These are phyloP conservation scores for Penicillium cosmopolitanum DNA, from an alignment of 495 filamentous ascomycete genomes.

Conservation along the genomic window DNA sequence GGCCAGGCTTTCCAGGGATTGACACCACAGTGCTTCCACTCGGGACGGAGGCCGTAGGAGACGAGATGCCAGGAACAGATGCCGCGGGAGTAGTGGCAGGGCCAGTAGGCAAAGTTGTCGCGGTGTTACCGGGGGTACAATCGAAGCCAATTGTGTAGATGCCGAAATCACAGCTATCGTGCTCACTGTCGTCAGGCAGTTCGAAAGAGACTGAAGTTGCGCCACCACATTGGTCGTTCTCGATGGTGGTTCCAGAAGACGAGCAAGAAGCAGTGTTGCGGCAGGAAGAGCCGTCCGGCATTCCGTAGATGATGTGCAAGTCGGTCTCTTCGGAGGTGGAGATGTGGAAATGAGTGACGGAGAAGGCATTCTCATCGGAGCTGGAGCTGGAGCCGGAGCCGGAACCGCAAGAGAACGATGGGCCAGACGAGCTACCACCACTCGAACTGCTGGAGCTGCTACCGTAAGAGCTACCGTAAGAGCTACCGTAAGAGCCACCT, in stretches of 20 bases:
- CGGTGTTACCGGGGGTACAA: slow-evolving; percentile 61
- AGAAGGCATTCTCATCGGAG: slow-evolving; percentile 63
- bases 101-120: slow-evolving; percentile 19
- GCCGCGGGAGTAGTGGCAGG: slow-evolving; percentile 15
- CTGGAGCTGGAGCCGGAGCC: slow-evolving; percentile 22
- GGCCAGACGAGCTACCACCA: slow-evolving; percentile 38
- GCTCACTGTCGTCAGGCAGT: slow-evolving; percentile 61
- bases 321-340: slow-evolving; percentile 73
- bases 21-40: slow-evolving; percentile 19
- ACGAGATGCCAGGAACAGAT: slow-evolving; percentile 6
- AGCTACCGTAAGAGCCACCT: too few species aligned
- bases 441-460: background rate
- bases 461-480: too few species aligned
- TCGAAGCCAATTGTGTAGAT: slow-evolving; percentile 81
- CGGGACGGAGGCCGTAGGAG: slow-evolving; percentile 6
- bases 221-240: slow-evolving; percentile 90
- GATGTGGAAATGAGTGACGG: slow-evolving; percentile 72
- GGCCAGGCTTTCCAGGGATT: slow-evolving; percentile 13
- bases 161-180: slow-evolving; percentile 65
- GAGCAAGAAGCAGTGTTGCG: slow-evolving; percentile 70
- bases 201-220: slow-evolving; percentile 78
- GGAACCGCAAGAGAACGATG: slow-evolving; percentile 59
- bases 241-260: slow-evolving; percentile 64
- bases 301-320: slow-evolving; percentile 79
- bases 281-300: slow-evolving; percentile 79